phyloP scores from a whole-genome alignment of 2,329 filamentous ascomycete species.

The Aspergillus vadensis region DNA sequence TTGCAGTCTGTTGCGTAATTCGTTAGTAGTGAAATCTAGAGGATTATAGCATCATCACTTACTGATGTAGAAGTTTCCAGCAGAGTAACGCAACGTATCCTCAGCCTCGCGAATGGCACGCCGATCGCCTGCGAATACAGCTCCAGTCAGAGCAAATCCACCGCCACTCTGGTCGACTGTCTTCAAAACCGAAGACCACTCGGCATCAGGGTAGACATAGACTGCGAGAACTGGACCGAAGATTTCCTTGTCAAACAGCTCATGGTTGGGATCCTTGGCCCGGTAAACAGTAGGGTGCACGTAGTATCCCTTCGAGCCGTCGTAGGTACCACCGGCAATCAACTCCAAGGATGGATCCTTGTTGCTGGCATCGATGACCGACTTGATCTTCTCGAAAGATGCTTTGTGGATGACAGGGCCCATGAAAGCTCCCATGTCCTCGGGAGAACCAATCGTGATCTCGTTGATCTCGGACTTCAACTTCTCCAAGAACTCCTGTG shows the following conservation, averaged over 20 bases:
- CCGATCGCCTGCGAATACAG: constrained; percentile 43
- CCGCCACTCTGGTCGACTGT: constrained; percentile 38
- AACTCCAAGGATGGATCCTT: constrained; percentile 69
- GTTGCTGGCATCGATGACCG: constrained; percentile 76
- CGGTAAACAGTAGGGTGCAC: constrained; percentile 78
- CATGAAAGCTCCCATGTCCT: constrained; percentile 64
- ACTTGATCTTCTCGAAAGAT: constrained; percentile 75
- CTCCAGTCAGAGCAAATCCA: constrained; percentile 41
- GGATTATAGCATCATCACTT: constrained; percentile 8
- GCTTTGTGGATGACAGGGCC: constrained; percentile 79
- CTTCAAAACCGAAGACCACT: constrained; percentile 61
- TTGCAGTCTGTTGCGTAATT: constrained; percentile 37
- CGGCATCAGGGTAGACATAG: constrained; percentile 74
- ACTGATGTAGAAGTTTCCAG: constrained; percentile 47
- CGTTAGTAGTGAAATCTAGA: neutral
- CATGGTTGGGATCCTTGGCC: constrained; percentile 69
- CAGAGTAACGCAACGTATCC: constrained; percentile 39
- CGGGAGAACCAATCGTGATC: constrained; percentile 63
- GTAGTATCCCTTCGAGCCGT: constrained; percentile 74
- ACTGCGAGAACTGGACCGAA: constrained; percentile 75
- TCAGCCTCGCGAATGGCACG: constrained; percentile 39
- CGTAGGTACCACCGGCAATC: constrained; percentile 72
- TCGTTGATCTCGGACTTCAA: constrained; percentile 66
- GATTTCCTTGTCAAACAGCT: constrained; percentile 72
- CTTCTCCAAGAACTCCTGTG: constrained; percentile 67